Percentiles rank a stretch among this genome's conserved stretches.
phyloP scores from a whole-genome alignment of 2,329 filamentous ascomycete species.

The Elsinoe batatas region DNA sequence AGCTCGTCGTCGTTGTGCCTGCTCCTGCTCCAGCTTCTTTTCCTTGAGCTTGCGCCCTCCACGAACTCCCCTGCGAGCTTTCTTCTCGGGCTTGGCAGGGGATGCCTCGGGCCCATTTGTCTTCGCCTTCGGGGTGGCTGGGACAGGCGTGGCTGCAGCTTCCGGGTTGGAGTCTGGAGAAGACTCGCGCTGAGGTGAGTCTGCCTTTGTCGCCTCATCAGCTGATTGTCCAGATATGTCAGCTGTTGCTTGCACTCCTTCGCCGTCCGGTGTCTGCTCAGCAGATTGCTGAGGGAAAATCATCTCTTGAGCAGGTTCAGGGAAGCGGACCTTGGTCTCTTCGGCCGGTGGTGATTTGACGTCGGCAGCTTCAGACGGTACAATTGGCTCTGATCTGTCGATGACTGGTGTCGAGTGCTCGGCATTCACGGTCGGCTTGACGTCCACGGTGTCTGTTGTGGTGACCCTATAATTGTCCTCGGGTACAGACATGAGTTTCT shows the following conservation, averaged over 20 bases:
- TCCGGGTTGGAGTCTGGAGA: constrained; percentile 13
- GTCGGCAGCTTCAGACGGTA: neutral
- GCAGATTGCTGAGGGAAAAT: constrained; percentile 23
- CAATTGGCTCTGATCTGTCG: neutral
- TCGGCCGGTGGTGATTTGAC: neutral
- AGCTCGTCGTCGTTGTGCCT: constrained; percentile 15
- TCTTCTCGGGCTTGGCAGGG: constrained; percentile 32
- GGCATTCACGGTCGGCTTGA: neutral
- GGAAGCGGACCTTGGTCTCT: constrained; percentile 15
- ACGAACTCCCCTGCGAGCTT: constrained; percentile 39
- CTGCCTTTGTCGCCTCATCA: constrained; percentile 12
- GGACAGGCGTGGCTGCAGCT: neutral
- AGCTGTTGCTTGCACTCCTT: constrained; percentile 11
- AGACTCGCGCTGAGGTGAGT: constrained; percentile 1
- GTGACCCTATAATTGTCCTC: neutral
- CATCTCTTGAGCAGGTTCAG: constrained; percentile 27
- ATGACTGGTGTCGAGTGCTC: neutral
- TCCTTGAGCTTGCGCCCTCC: constrained; percentile 25
- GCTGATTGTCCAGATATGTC: constrained; percentile 16
- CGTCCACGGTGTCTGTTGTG: neutral
- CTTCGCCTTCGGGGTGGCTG: neutral
- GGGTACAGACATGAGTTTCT: neutral
- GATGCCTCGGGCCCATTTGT: neutral
- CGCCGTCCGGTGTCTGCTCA: neutral
- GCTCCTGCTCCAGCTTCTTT: constrained; percentile 18